These are phyloP conservation scores for carrot (Daucus carota) DNA, from an alignment of 129 eudicot genomes.

Conservation along the genomic window DNA sequence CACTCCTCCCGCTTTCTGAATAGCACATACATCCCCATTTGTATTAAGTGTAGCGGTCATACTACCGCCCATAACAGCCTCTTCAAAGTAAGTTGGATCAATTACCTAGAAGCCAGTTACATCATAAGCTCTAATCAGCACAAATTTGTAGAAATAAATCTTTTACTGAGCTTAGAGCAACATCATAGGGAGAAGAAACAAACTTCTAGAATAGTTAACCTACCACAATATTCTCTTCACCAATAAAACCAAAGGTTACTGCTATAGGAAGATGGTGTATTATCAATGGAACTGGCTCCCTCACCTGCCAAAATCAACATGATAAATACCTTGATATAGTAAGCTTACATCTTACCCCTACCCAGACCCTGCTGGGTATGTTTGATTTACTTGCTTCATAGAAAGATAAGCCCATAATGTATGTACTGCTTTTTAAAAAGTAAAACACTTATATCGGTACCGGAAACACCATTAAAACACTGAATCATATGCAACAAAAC, in stretches of 20 bases:
- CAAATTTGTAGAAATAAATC: neutral
- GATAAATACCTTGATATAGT: constrained; percentile 1
- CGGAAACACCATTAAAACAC: neutral
- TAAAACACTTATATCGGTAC: neutral
- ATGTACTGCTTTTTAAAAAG: neutral
- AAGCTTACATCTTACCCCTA: neutral
- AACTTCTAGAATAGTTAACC: constrained; percentile 10
- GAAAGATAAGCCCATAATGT: neutral
- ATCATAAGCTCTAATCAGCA: neutral
- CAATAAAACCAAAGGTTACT: constrained; percentile 71
- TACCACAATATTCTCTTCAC: constrained; percentile 65
- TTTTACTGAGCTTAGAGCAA: neutral
- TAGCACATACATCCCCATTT: constrained; percentile 92
- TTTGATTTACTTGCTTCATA: neutral
- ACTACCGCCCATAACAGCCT: constrained; percentile 86
- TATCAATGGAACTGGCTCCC: constrained; percentile 81
- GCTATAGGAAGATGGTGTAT: constrained; percentile 94
- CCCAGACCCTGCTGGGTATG: neutral
- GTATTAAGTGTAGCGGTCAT: constrained; percentile 79
- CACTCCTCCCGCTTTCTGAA: constrained; percentile 93
- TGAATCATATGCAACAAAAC: neutral
- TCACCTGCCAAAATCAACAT: constrained; percentile 36
- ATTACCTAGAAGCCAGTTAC: constrained; percentile 45
- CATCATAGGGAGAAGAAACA: neutral
- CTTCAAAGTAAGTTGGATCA: constrained; percentile 88